Conservation (phyloP, 352 stramenopile genomes). For the Pythium scleroteichum region DNA sequence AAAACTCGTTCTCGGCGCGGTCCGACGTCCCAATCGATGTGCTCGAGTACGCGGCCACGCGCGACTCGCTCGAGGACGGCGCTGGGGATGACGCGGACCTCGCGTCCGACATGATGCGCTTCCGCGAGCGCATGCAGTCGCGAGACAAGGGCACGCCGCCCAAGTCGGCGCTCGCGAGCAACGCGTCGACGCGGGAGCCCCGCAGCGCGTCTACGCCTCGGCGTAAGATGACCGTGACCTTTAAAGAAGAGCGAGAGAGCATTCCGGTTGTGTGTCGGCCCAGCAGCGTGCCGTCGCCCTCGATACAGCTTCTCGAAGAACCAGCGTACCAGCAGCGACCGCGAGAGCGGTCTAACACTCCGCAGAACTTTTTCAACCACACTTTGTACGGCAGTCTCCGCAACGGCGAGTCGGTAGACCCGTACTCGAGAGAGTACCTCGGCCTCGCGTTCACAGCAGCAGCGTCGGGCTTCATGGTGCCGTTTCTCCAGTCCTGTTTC, state of each 20-base stretch:
- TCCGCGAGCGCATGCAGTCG: conserved; percentile 24
- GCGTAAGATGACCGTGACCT: conserved; percentile 61
- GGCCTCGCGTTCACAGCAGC: conserved; percentile 60
- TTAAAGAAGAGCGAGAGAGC: conserved; percentile 50
- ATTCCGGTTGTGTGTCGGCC: conserved; percentile 56
- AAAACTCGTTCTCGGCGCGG: conserved; percentile 63
- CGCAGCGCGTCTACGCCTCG: conserved; percentile 31
- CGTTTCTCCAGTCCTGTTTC: conserved; percentile 63
- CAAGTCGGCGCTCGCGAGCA: conserved; percentile 15
- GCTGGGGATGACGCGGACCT: conserved; percentile 19
- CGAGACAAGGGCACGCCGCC: conserved; percentile 7
- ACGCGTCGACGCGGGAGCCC: conserved; percentile 13
- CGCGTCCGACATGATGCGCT: conserved; percentile 24
- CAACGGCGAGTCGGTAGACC: conserved; percentile 46
- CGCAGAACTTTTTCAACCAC: conserved; percentile 70
- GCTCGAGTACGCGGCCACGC: conserved; percentile 49
- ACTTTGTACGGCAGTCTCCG: conserved; percentile 71
- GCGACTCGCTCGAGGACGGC: conserved; percentile 30
- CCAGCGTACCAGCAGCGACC: conserved; percentile 33
- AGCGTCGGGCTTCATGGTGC: conserved; percentile 62
- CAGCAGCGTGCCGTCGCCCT: conserved; percentile 58
- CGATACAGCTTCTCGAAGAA: conserved; percentile 69
- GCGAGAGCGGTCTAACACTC: conserved; percentile 51
- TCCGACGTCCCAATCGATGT: conserved; percentile 36
- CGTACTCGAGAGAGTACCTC: conserved; percentile 64